A percentile compares a stretch with the other conserved stretches of the same genome.
Evolutionary conservation across 2,329 filamentous ascomycete species (phyloP).

Genomic region (Nannizzia gypsea): DNA sequence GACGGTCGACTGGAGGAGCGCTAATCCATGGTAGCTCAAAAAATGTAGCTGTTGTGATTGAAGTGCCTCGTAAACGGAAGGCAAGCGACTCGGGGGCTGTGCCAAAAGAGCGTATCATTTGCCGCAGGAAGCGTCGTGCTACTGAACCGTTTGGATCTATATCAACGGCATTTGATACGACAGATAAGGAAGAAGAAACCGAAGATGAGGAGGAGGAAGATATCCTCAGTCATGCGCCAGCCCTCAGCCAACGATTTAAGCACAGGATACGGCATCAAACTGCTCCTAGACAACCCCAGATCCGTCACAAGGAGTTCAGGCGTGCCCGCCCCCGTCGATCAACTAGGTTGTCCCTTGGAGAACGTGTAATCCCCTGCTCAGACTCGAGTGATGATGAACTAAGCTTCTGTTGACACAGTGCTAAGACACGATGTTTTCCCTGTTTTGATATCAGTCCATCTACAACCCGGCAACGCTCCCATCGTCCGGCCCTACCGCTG

Average conservation of each 20-base stretch:
- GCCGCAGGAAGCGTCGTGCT: neutral
- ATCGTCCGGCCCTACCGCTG: neutral
- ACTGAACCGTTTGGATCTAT: neutral
- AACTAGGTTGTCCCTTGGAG: neutral
- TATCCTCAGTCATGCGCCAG: conserved; percentile 8
- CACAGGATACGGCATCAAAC: neutral
- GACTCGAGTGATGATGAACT: conserved; percentile 13
- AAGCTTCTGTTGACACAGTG: conserved; percentile 8
- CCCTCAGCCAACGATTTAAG: conserved; percentile 1
- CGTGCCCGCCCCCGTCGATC: neutral
- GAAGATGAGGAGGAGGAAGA: conserved; percentile 10
- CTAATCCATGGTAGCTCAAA: neutral
- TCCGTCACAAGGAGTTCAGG: neutral
- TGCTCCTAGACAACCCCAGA: neutral
- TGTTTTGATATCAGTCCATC: too few relatives aligned
- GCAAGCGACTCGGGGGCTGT: neutral
- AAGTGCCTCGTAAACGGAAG: conserved; percentile 1
- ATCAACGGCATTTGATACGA: neutral
- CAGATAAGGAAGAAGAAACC: neutral
- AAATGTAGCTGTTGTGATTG: conserved; percentile 5
- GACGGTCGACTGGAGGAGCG: neutral
- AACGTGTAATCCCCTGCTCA: conserved; percentile 3
- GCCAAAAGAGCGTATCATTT: neutral
- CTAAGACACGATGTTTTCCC: neutral
- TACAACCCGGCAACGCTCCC: neutral